Evolutionary conservation across 2,329 filamentous ascomycete genomes (phyloP), one percentile per base, ranked within the genome.

Genomic region (Fusarium piperis): DNA sequence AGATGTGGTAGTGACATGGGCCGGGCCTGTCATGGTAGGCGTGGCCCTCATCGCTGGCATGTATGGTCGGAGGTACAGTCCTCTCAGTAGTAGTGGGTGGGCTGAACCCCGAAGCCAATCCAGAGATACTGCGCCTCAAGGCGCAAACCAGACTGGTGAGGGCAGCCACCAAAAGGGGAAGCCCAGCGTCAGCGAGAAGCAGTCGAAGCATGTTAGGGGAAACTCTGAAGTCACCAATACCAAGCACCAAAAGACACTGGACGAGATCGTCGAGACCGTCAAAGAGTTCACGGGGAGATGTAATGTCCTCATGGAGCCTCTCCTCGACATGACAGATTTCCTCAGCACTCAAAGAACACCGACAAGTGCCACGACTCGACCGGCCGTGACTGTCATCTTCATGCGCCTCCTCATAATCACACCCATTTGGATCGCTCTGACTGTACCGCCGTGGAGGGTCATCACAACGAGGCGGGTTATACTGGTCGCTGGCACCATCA

Each of bases 181-280:
- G 57, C 68, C 70, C 55, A 73, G 64, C 38, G 55, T 72, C 18
- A 59, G 74, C 38, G 78, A 79, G 33, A 78, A 75, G 41, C 71
- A 80, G 59, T 39, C 72, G 16, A 80, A 80, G 20, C 87, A 88
- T 70, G 80, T 81, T 61, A 79, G 84, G n/a, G 83, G 82, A 20
- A 79, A 81, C 36, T 87, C 86, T 10, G 93, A 94, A 75, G 79
- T 83, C 16, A 89, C 87, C 8, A 90, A 88, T 67, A 92, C 91
- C 44, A 91, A 92, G 66, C 93, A 96, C 76, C 94, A 97, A 77
- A 98, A 98, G 85, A 98, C 94, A 57, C 83, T 99, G 59, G 96
- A 99, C 79, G 96, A 99, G 83, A 99, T 99, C 67, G 93, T 99
- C 63, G 95, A 98, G 75, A 97, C 94, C 0, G 84, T 99, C 48